A percentile compares a stretch with the other conserved stretches of the same genome.
phyloP scores from a whole-genome alignment of 768 basidiomycete genomes.

The Chalciporus piperatus region DNA sequence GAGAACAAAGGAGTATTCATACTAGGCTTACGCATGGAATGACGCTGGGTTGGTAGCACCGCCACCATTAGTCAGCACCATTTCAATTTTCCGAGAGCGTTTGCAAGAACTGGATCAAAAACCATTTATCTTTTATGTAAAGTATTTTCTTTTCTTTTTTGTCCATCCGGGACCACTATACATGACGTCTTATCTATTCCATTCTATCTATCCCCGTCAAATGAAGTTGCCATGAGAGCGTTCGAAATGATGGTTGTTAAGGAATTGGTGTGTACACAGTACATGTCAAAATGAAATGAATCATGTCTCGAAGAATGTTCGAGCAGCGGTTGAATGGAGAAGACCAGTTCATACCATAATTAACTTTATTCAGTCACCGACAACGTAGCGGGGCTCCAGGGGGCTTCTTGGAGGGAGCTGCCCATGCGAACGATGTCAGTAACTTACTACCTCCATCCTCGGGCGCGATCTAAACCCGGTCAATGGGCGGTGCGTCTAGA shows the following conservation, averaged over 20 bases:
- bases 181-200: neutral
- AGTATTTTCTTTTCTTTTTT: too few relatives aligned
- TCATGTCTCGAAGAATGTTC: neutral
- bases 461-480: neutral
- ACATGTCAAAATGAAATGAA: neutral
- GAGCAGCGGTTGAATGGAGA: neutral
- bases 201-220: neutral
- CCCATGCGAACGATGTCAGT: neutral
- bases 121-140: too few relatives aligned
- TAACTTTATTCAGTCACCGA: neutral
- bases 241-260: constrained; percentile 19
- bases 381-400: neutral
- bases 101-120: too few relatives aligned
- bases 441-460: too few relatives aligned
- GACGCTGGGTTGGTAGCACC: too few relatives aligned
- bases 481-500: neutral
- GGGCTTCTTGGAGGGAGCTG: neutral
- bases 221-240: constrained; percentile 10
- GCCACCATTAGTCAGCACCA: too few relatives aligned
- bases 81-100: too few relatives aligned
- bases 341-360: neutral
- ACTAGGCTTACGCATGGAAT: too few relatives aligned
- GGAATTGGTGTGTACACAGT: neutral
- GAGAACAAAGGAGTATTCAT: too few relatives aligned
- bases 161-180: too few relatives aligned